Percentiles rank a stretch among this genome's conserved stretches.
phyloP scores from a whole-genome alignment of 441 rosid species.

The Corymbia citriodora region DNA sequence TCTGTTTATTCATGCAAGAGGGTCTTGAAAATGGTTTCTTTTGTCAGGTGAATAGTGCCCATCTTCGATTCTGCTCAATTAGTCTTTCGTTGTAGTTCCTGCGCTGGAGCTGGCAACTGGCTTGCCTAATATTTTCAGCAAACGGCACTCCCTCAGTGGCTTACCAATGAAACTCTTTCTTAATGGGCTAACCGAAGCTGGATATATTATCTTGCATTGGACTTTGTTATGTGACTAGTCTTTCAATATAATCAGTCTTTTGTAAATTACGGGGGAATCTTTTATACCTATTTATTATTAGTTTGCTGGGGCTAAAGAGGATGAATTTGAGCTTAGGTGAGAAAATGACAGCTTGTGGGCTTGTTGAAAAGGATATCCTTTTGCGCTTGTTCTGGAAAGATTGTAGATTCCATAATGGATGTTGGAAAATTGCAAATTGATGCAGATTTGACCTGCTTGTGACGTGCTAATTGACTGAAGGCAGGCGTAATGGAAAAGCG shows the following conservation, averaged over 20 bases:
- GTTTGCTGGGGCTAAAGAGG: not conserved
- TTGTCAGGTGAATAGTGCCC: not conserved
- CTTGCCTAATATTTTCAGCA: not conserved
- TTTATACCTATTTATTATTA: constrained; percentile 5
- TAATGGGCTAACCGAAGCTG: not conserved
- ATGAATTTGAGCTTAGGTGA: constrained; percentile 48
- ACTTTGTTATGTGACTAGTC: not conserved
- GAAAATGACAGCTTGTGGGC: constrained; percentile 20
- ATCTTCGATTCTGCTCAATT: not conserved
- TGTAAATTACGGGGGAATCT: not conserved
- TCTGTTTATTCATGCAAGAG: not conserved
- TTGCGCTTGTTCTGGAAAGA: not conserved
- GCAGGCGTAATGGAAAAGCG: constrained; percentile 54
- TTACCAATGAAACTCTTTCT: not conserved
- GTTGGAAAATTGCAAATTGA: not conserved
- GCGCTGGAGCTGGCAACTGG: not conserved
- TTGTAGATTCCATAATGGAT: not conserved
- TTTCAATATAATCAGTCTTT: not conserved
- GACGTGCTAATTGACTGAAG: constrained; percentile 19
- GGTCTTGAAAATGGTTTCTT: not conserved
- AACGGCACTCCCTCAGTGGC: not conserved
- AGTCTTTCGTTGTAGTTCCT: not conserved
- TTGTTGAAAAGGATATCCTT: not conserved
- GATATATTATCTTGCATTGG: not conserved
- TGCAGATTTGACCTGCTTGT: constrained; percentile 28